A percentile compares a stretch with the other conserved stretches of the same genome.
phyloP scores from a whole-genome alignment of 2,329 filamentous ascomycete species.

The Xylariaceae sp. region DNA sequence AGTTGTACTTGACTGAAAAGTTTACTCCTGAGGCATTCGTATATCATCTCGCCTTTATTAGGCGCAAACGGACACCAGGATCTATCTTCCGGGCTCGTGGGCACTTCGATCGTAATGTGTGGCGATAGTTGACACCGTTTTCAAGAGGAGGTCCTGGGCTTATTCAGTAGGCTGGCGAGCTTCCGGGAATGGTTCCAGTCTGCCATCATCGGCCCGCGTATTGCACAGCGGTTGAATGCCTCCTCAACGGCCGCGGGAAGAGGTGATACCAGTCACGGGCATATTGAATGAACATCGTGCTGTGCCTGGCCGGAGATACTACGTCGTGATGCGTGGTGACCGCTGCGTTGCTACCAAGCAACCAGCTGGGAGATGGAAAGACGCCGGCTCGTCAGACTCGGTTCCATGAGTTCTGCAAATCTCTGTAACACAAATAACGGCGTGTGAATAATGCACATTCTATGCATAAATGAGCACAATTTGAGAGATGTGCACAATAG shows the following conservation, averaged over 20 bases:
- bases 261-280: neutral
- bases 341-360: slow-evolving; percentile 6
- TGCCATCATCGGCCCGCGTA: slow-evolving; percentile 9
- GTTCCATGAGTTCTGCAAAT: neutral
- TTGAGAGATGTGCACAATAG: no score
- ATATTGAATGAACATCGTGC: slow-evolving; percentile 3
- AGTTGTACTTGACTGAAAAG: no score
- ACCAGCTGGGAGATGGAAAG: slow-evolving; percentile 1
- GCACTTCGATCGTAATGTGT: slow-evolving; percentile 12
- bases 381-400: neutral
- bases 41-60: slow-evolving; percentile 10
- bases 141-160: slow-evolving; percentile 25
- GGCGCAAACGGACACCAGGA: slow-evolving; percentile 5
- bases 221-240: slow-evolving; percentile 5
- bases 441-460: no score
- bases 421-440: no score
- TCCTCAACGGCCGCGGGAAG: neutral
- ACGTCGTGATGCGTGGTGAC: slow-evolving; percentile 11
- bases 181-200: slow-evolving; percentile 12
- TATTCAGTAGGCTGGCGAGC: slow-evolving; percentile 34
- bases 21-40: neutral
- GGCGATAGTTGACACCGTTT: slow-evolving; percentile 38
- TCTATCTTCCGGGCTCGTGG: slow-evolving; percentile 4
- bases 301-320: slow-evolving; percentile 7
- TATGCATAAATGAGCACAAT: no score